These are phyloP conservation scores for Phytophthora megakarya DNA, from an alignment of 352 stramenopile species.

Conservation along the genomic window DNA sequence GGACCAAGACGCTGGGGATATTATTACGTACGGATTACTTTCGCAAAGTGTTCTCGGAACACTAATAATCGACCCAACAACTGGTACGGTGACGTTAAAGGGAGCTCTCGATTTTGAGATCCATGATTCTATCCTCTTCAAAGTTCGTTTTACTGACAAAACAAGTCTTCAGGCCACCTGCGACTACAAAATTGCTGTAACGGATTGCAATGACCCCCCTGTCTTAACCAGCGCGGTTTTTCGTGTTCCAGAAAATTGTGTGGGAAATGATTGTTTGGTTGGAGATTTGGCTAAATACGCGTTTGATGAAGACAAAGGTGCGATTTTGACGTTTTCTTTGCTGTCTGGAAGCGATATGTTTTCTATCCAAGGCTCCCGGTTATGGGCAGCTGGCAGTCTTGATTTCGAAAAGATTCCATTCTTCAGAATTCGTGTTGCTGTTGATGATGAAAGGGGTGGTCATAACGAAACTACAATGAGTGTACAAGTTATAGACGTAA, in stretches of 20 bases:
- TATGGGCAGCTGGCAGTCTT: slow-evolving; percentile 22
- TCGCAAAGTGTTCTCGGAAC: slow-evolving; percentile 10
- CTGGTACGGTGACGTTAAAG: slow-evolving; percentile 32
- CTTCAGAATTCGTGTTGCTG: slow-evolving; percentile 29
- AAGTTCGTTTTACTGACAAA: slow-evolving; percentile 49
- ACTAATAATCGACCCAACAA: slow-evolving; percentile 11
- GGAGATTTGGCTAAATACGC: slow-evolving; percentile 45
- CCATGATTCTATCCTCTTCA: slow-evolving; percentile 40
- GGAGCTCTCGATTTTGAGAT: slow-evolving; percentile 50
- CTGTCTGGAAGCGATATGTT: slow-evolving; percentile 9
- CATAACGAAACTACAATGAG: slow-evolving; percentile 24
- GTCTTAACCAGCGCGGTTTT: slow-evolving; percentile 46
- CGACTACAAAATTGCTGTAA: slow-evolving; percentile 48
- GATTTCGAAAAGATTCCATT: slow-evolving; percentile 28
- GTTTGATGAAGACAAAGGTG: slow-evolving; percentile 51
- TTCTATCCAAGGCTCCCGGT: slow-evolving; percentile 19
- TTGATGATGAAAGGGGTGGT: slow-evolving; percentile 29
- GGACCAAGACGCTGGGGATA: slow-evolving; percentile 25
- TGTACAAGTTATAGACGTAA: slow-evolving; percentile 37
- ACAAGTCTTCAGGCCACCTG: slow-evolving; percentile 44
- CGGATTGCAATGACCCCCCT: slow-evolving; percentile 51
- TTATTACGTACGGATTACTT: slow-evolving; percentile 12
- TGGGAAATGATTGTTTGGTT: slow-evolving; percentile 44
- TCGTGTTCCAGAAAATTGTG: slow-evolving; percentile 54
- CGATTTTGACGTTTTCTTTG: slow-evolving; percentile 41